Evolutionary conservation across 108 stramenopile species (phyloP), one percentile per base, ranked within the genome.

Genomic region (Hondaea fermentalgiana): DNA sequence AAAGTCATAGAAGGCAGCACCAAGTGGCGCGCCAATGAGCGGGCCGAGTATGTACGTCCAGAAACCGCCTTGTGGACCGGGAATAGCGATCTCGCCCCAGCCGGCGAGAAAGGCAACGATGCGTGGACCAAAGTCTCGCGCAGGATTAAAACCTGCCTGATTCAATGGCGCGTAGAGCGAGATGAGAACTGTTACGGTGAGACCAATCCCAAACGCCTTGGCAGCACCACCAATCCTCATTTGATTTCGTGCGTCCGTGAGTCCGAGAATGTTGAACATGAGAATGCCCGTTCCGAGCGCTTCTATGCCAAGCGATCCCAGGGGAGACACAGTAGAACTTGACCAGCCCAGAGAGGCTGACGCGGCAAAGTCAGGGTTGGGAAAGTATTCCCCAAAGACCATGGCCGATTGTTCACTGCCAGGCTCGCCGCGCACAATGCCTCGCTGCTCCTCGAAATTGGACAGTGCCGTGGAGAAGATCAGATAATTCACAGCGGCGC

Each of bases 261-360:
- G 72, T 21, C 23, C 21, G 28, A 76, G 25, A 23, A 76, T 57
- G 17, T 25, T 25, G 25, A 76, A 76, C n/a, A 25, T 29, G n/a
- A 76, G n/a, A n/a, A 76, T 29, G 49, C 19, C 19, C 23, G 53
- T 76, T 21, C 53, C 72, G 21, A n/a, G n/a, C 0, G 25, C 55
- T 44, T 76, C 72, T 17, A 76, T 3, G n/a, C 92, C 87, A 57
- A 93, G 92, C 3, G 94, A 93, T 8, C 29, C 64, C 29, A 69
- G 64, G 19, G 64, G 35, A 12, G 64, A 35, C 0, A 69, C 10
- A 8, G 29, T 28, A 17, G 8, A n/a, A n/a, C 35, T 35, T 16
- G 64, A n/a, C 29, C 64, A 28, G 64, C 25, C 64, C 19, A 69
- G 35, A 8, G 49, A 76, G n/a, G 49, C 49, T 5, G 55, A 25